A percentile compares a stretch with the other conserved stretches of the same genome.
Conservation (phyloP, 1,284 basidiomycete species). For the Agaricales sp. region DNA sequence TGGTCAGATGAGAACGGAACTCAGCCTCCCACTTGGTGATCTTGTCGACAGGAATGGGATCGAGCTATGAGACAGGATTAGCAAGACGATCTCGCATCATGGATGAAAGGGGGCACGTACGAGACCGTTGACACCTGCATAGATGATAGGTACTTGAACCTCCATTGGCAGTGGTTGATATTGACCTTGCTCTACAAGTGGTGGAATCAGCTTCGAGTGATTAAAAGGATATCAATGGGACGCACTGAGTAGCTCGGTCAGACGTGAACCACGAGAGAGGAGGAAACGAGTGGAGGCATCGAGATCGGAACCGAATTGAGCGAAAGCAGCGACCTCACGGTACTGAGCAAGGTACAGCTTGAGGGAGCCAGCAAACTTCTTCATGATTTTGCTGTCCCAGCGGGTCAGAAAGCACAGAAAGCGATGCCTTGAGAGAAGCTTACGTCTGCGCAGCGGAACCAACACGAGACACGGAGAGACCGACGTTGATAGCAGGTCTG, state of each 20-base stretch:
- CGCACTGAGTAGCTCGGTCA: constrained; percentile 93
- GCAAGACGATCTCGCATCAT: constrained; percentile 4
- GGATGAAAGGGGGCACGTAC: constrained; percentile 29
- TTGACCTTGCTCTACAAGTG: constrained; percentile 82
- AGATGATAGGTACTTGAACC: constrained; percentile 97
- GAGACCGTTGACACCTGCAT: constrained; percentile 98
- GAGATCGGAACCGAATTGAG: constrained; percentile 99
- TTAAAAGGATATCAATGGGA: constrained; percentile 12
- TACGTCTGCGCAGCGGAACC: constrained; percentile 98
- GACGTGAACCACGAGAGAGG: constrained; percentile 93
- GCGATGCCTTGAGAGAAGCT: constrained; percentile 16
- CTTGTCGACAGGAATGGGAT: constrained; percentile 88
- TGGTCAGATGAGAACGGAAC: constrained; percentile 77
- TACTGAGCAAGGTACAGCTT: constrained; percentile 99
- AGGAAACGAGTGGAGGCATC: constrained; percentile 98
- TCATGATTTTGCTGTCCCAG: constrained; percentile 83
- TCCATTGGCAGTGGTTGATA: constrained; percentile 90
- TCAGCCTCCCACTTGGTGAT: constrained; percentile 91
- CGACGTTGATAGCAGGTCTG: constrained; percentile 98
- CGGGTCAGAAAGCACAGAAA: constrained; percentile 5
- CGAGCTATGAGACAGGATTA: constrained; percentile 42
- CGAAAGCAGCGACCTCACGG: constrained; percentile 99
- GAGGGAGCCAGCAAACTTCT: constrained; percentile 99
- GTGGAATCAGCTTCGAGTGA: constrained; percentile 7
- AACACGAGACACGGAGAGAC: constrained; percentile 99